Evolutionary conservation across 768 basidiomycete species (phyloP), one percentile per base, ranked within the genome.

Genomic region (Russula earlei): DNA sequence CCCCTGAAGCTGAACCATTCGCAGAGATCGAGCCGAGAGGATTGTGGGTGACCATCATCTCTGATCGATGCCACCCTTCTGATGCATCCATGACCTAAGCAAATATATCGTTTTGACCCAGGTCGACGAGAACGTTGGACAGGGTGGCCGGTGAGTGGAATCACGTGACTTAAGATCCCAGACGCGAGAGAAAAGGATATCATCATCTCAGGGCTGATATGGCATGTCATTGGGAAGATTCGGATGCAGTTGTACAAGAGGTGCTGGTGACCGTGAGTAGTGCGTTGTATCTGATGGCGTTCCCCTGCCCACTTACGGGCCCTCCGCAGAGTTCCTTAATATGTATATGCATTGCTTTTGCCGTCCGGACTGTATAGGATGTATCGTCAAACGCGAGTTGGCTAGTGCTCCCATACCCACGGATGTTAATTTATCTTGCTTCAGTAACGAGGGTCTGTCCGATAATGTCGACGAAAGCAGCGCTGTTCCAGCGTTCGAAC

Each of bases 31-130:
- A 87, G 64, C 84, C 87, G 29, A 75, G 76, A 61, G 86, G 87
- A 55, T 91, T 87, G 89, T 91, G 45, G 48, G 61, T 47, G 14
- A 10, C 19, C 11, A 17, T 24, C 22, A 14, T 19, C 38, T 42
- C 29, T 41, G 9, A 14, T 10, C 47, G 8, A 29, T 12, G 10
- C 41, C 41, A 12, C 36, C 43, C 51, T n/a, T 58, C 22, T 58
- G 47, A 37, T 15, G 62, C 49, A 31, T 43, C 37, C 53, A 52
- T 20, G 51, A 54, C 56, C 63, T 53, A 64, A 91, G 90, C 67
- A 92, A 92, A 75, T 92, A 89, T 66, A 81, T 91, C 55, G 89
- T 92, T 41, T 73, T 90, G 45, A 89, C 87, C 25, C 89, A 90
- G 66, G 82, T 90, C 59, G 86, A 81, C 67, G 88, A 90, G 74